These are phyloP conservation scores for Colletotrichum zoysiae DNA, from an alignment of 2,329 filamentous ascomycete genomes.

Conservation along the genomic window DNA sequence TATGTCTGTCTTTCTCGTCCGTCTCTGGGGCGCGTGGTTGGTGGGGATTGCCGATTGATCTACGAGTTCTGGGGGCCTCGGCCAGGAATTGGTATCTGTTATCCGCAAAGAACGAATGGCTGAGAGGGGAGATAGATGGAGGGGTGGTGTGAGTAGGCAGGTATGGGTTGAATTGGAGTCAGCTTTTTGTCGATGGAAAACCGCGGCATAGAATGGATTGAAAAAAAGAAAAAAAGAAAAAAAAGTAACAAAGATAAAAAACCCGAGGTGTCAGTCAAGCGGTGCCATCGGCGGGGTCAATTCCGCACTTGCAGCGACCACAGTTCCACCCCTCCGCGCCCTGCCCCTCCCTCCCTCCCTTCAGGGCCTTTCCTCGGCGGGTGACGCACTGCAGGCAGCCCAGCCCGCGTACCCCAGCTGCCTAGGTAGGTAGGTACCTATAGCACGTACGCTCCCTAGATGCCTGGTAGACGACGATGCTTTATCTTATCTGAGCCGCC, in stretches of 20 bases:
- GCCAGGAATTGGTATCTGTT: not conserved
- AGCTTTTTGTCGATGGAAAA: not conserved
- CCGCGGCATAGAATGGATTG: too few species aligned
- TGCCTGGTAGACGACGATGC: not conserved
- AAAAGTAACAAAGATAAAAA: too few species aligned
- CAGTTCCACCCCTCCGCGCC: too few species aligned
- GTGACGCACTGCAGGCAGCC: not conserved
- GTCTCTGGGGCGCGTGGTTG: not conserved
- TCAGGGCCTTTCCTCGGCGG: too few species aligned
- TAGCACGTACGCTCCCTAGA: slow-evolving; percentile 13
- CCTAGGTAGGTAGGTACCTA: too few species aligned
- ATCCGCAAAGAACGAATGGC: not conserved
- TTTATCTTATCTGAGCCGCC: slow-evolving; percentile 39
- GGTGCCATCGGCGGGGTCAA: slow-evolving; percentile 28
- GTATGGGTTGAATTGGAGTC: slow-evolving; percentile 5
- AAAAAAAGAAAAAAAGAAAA: not conserved
- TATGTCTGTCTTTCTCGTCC: not conserved
- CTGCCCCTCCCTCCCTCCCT: too few species aligned
- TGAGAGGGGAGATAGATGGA: not conserved
- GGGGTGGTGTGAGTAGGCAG: not conserved
- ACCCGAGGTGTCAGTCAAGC: not conserved
- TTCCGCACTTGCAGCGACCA: not conserved
- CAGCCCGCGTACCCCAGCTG: not conserved
- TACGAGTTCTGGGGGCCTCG: too few species aligned
- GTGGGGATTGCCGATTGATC: not conserved